Percentiles rank a stretch among this genome's conserved stretches.
phyloP scores from a whole-genome alignment of 2,329 filamentous ascomycete genomes.

The Penicillium sp. region DNA sequence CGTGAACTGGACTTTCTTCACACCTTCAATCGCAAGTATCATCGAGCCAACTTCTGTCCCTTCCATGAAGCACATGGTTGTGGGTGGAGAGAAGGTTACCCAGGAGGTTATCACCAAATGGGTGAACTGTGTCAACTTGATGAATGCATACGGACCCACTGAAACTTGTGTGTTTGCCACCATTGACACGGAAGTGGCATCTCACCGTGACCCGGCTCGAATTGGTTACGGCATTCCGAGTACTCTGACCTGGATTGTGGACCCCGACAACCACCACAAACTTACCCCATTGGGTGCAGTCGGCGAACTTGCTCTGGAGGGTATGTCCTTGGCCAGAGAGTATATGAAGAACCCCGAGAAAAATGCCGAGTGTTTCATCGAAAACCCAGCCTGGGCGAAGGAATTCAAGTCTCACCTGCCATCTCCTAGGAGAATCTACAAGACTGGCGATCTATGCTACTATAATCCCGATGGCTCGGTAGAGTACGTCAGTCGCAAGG shows the following conservation, averaged over 20 bases:
- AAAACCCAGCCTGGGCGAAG: constrained; percentile 27
- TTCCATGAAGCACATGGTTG: constrained; percentile 44
- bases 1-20: constrained; percentile 49
- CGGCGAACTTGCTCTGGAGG: constrained; percentile 40
- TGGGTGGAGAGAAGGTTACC: constrained; percentile 63
- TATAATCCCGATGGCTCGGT: constrained; percentile 37
- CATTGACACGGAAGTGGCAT: constrained; percentile 29
- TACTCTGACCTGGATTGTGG: constrained; percentile 36
- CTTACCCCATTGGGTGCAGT: constrained; percentile 40
- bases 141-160: constrained; percentile 42
- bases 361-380: constrained; percentile 34
- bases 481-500: constrained; percentile 57
- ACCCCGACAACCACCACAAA: constrained; percentile 31
- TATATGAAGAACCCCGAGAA: constrained; percentile 42
- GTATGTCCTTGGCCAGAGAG: constrained; percentile 38
- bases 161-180: constrained; percentile 36
- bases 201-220: constrained; percentile 25
- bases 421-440: constrained; percentile 25
- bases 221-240: constrained; percentile 30
- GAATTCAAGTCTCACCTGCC: constrained; percentile 14
- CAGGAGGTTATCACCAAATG: constrained; percentile 69
- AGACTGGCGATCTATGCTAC: constrained; percentile 34
- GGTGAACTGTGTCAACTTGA: constrained; percentile 48
- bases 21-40: constrained; percentile 45
- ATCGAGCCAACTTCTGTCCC: constrained; percentile 42